These are phyloP conservation scores for Fusarium sp. DNA, from an alignment of 2,329 filamentous ascomycete species.

Conservation along the genomic window DNA sequence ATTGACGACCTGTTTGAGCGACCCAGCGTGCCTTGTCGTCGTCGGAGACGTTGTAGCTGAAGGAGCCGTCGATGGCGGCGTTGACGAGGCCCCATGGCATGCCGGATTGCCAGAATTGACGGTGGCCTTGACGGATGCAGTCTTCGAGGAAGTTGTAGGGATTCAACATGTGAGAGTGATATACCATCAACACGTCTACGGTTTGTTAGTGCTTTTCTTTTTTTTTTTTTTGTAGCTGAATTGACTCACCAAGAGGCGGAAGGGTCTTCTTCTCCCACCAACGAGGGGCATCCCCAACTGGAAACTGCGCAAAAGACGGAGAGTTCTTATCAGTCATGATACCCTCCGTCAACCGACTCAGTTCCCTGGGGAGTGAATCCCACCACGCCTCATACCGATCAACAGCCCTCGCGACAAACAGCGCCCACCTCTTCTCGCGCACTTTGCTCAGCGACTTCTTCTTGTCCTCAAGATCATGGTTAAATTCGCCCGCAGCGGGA, in stretches of 20 bases:
- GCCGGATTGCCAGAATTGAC: conserved; percentile 61
- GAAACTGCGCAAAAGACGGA: conserved; percentile 18
- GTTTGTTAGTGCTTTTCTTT: neutral
- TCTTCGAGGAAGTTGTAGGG: conserved; percentile 60
- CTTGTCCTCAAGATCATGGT: conserved; percentile 39
- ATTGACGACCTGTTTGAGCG: conserved; percentile 57
- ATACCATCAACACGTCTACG: conserved; percentile 75
- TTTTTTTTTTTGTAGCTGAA: neutral
- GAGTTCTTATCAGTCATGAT: conserved; percentile 5
- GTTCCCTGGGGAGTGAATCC: conserved; percentile 32
- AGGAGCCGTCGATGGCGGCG: conserved; percentile 62
- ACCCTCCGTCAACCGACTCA: conserved; percentile 12
- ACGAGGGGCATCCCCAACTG: neutral
- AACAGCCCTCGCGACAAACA: conserved; percentile 72
- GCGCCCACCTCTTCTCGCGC: conserved; percentile 73
- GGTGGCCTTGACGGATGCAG: conserved; percentile 31
- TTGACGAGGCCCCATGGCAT: conserved; percentile 72
- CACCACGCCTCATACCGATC: conserved; percentile 73
- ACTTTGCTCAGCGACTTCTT: conserved; percentile 57
- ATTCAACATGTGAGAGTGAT: conserved; percentile 78
- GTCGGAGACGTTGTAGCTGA: conserved; percentile 61
- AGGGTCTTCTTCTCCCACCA: conserved; percentile 34
- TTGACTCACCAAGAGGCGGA: conserved; percentile 37
- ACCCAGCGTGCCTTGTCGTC: conserved; percentile 57
- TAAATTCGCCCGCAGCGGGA: neutral